Base-by-base conservation (phyloP, 257 asterid species). In the Parsonsia alboflavescens region DNA sequence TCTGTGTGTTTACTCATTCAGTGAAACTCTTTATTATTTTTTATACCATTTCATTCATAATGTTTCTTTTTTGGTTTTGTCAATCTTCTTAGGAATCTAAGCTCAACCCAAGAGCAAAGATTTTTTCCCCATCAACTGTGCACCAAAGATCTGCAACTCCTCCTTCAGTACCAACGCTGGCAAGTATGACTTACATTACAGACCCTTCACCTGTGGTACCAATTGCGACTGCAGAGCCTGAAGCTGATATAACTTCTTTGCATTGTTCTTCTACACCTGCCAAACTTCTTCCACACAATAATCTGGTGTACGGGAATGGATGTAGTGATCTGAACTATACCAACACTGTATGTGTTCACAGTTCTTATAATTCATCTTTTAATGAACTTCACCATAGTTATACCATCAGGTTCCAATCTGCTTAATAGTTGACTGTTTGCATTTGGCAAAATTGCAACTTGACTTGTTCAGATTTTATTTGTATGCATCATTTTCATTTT, bases 51-150 rank as follows among this genome's bases (percentile, higher is more conserved):
- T 12, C 58, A 76, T 46, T 22, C 44, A 24, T 45, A 74, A 21
- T 22, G 39, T 42, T 26, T 4, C 33, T 58, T 68, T 58, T 71
- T 54, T 10, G 39, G 39, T 33, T 33, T 33, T 5, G 1, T 8
- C 22, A 17, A 56, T 67, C 61, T 80, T 71, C 70, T 71, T 65
- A 90, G 97, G 96, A 87, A 75, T 90, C 89, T 73, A 92, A 90
- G 86, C 96, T 92, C 87, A 92, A 92, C 81, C 97, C 97, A 36
- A 89, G 84, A 82, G 97, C 97, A 65, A 90, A 89, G 84, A 75
- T 84, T 57, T 92, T 90, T 82, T 85, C 87, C 75, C 97, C 97
- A 49, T 90, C 96, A 4, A n/a, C 72, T 79, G 44, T 73, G 74
- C 87, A 78, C 61, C 87, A 82, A 59, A 84, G 82, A 80, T 71